Percentiles rank a stretch among this genome's conserved stretches.
Conservation (phyloP, 2,329 filamentous ascomycete genomes). For the Arthrobotrys sphaeroides region DNA sequence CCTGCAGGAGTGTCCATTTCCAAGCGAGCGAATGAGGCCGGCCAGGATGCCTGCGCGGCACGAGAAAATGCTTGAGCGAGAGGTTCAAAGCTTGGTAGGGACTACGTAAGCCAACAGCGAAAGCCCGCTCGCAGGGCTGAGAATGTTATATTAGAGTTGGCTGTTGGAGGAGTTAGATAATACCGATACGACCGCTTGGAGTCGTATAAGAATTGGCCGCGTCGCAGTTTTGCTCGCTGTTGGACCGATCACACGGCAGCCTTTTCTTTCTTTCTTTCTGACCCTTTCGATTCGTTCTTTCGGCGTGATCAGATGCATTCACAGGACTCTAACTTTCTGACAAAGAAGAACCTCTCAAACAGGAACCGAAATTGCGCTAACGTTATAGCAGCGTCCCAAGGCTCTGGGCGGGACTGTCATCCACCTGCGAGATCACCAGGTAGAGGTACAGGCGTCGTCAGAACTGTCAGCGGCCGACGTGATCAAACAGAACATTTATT, state of each 20-base stretch:
- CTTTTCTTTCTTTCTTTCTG: background rate
- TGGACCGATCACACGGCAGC: too few species aligned
- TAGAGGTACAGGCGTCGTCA: background rate
- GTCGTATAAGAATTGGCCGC: background rate
- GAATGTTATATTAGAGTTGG: too few species aligned
- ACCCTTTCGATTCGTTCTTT: background rate
- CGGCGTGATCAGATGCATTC: too few species aligned
- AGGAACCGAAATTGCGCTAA: too few species aligned
- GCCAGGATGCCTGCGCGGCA: too few species aligned
- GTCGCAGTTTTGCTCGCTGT: background rate
- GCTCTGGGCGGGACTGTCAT: background rate
- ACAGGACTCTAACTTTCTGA: too few species aligned
- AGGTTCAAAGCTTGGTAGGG: too few species aligned
- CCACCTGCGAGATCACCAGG: background rate
- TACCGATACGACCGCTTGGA: background rate
- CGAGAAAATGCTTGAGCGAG: background rate
- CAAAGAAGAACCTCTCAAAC: too few species aligned
- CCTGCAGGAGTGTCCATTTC: slow-evolving; percentile 2
- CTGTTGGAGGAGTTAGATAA: background rate
- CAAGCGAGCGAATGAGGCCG: background rate
- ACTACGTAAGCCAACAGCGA: slow-evolving; percentile 4
- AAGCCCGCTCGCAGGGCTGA: background rate
- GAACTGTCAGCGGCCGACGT: background rate
- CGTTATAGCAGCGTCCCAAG: background rate
- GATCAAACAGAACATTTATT: background rate